A percentile compares a stretch with the other conserved stretches of the same genome.
Conservation (phyloP, 164 flowering plant genomes). For the Vitis rotundifolia region DNA sequence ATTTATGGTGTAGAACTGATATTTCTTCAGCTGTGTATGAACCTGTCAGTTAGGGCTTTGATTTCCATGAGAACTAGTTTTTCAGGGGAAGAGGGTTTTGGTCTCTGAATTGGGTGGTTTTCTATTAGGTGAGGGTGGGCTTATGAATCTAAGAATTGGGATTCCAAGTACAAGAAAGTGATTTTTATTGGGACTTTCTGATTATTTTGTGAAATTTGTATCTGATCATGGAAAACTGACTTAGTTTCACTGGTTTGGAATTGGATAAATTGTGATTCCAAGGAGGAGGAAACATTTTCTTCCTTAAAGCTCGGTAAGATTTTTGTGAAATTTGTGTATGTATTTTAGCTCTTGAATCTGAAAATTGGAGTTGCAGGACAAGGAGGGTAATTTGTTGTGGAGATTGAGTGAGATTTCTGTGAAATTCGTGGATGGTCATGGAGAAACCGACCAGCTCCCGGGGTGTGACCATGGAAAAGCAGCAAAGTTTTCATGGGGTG, state of each 20-base stretch:
- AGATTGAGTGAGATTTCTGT: too few relatives aligned
- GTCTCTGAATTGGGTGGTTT: neutral
- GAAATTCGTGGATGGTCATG: neutral
- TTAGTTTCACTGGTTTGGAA: too few relatives aligned
- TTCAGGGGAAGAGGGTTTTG: neutral
- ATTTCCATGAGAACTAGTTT: too few relatives aligned
- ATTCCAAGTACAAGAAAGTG: neutral
- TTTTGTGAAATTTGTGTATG: neutral
- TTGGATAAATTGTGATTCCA: neutral
- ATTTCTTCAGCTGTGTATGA: too few relatives aligned
- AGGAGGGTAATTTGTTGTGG: too few relatives aligned
- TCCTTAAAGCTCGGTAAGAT: neutral
- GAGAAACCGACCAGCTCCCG: constrained; percentile 6
- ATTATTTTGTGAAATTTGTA: neutral
- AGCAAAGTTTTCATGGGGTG: constrained; percentile 39
- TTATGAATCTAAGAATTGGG: too few relatives aligned
- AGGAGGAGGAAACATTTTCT: neutral
- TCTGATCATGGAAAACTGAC: constrained; percentile 4
- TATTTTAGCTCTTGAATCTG: too few relatives aligned
- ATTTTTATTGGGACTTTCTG: too few relatives aligned
- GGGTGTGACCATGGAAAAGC: too few relatives aligned
- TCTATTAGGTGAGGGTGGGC: neutral
- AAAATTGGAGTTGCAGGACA: too few relatives aligned
- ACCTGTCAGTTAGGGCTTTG: too few relatives aligned
- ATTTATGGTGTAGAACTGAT: neutral